Base-by-base conservation (phyloP, 768 basidiomycete genomes). In the Serendipita sp. region DNA sequence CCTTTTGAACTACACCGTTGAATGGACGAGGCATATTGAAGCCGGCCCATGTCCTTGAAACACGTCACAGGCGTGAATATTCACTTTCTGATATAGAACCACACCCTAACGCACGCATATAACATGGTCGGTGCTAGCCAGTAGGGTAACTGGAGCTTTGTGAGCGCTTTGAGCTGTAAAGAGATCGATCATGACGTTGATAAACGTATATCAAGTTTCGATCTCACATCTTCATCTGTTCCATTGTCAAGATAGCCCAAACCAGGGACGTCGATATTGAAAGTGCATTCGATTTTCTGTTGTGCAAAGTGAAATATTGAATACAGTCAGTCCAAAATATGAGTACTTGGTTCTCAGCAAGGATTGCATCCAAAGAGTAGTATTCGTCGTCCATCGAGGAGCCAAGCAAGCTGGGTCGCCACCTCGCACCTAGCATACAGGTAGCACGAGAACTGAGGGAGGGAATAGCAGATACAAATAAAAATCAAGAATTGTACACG, bases 281-380 rank as follows among this genome's bases (percentile, higher is more conserved):
- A 95, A 2, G 86, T 90, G 71, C 93, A 96, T 75, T 91, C 89
- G 41, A 97, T 78, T 80, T 92, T 96, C 90, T 94, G 38, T 38
- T 38, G 14, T 38, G 14, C 5, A 38, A 65, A 34, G 63, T 30
- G 48, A 28, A 30, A 26, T 38, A 14, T 42, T 31, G 24, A 5
- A 16, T 63, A 26, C 11, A 42, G n/a, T 14, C 17, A n/a, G 14
- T 28, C 58, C 48, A 17, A 48, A 17, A 51, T 38, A 20, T 30
- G 33, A 72, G 42, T 67, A 84, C 89, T 78, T 92, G 90, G 70
- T 94, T 94, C 69, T 92, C 90, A 16, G 91, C 88, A 26, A 95
- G 80, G 67, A 97, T 95, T 3, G 89, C 81, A 63, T 93, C 89
- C 61, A 95, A 81, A 0, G 89, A 92, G 72, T 88, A 95, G 72